Percentiles rank a stretch among this genome's conserved stretches.
These are phyloP conservation scores for Fomitopsis palustris DNA, from an alignment of 1,284 basidiomycete genomes.

Conservation along the genomic window DNA sequence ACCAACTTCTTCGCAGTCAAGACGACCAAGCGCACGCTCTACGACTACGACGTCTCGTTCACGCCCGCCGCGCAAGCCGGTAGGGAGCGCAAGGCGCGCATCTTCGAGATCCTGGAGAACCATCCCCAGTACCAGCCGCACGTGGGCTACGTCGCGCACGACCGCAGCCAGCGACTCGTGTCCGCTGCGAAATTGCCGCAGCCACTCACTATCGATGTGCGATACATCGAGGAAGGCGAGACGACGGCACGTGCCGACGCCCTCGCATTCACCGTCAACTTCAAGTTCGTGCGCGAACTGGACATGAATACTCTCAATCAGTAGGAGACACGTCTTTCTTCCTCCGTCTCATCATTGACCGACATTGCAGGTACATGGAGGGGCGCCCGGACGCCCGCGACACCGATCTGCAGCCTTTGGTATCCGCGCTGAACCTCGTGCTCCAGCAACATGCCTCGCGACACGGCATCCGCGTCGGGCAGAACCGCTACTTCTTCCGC, in stretches of 20 bases:
- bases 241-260: conserved; percentile 36
- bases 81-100: conserved; percentile 47
- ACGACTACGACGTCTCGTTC: conserved; percentile 61
- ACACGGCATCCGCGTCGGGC: conserved; percentile 54
- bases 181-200: conserved; percentile 53
- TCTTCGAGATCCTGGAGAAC: conserved; percentile 59
- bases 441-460: conserved; percentile 54
- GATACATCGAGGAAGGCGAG: conserved; percentile 56
- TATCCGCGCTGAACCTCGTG: conserved; percentile 65
- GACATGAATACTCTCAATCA: conserved; percentile 38
- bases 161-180: conserved; percentile 54
- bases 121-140: conserved; percentile 38
- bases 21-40: conserved; percentile 45
- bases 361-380: conserved; percentile 43
- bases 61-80: conserved; percentile 47
- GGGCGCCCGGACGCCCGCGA: conserved; percentile 39
- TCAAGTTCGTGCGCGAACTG: conserved; percentile 46
- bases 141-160: conserved; percentile 55
- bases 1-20: conserved; percentile 67
- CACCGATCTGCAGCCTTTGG: conserved; percentile 49
- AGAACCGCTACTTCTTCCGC: conserved; percentile 62
- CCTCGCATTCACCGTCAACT: conserved; percentile 48
- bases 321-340: conserved; percentile 34
- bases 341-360: not conserved
- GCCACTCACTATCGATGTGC: conserved; percentile 45